Conservation (phyloP, 2,329 filamentous ascomycete species). For the Penicillium palitans region DNA sequence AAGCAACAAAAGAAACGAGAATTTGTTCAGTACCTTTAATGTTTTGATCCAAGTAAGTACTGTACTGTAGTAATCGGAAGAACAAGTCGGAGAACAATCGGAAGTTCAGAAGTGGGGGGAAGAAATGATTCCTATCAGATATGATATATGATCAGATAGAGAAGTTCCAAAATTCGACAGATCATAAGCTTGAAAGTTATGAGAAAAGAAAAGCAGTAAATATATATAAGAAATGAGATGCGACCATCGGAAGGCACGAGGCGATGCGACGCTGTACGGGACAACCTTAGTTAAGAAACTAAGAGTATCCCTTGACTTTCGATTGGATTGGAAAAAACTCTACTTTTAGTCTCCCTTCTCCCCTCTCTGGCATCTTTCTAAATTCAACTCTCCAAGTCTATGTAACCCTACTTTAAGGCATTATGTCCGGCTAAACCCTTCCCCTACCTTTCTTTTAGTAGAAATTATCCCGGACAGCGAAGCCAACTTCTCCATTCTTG, state of each 20-base stretch:
- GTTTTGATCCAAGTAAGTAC: background rate
- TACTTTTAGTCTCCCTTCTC: background rate
- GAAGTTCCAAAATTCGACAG: background rate
- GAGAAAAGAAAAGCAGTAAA: conserved; percentile 9
- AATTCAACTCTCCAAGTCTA: conserved; percentile 16
- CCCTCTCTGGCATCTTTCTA: background rate
- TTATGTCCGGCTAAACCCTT: conserved; percentile 15
- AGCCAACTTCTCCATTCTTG: conserved; percentile 9
- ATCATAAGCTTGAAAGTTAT: conserved; percentile 1
- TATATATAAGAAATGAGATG: conserved; percentile 25
- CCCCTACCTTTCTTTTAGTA: background rate
- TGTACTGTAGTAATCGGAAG: background rate
- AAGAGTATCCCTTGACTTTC: conserved; percentile 9
- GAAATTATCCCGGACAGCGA: background rate
- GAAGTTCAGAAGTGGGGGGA: background rate
- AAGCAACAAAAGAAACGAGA: background rate
- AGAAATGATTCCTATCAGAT: background rate
- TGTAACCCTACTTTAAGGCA: conserved; percentile 24
- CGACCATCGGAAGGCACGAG: conserved; percentile 37
- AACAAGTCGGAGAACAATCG: background rate
- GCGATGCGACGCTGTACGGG: conserved; percentile 37
- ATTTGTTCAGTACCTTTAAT: conserved; percentile 3
- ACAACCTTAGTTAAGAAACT: conserved; percentile 7
- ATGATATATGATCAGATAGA: background rate
- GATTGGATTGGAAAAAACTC: conserved; percentile 7